phyloP scores from a whole-genome alignment of 495 filamentous ascomycete genomes.

The Xylaria telfairii region DNA sequence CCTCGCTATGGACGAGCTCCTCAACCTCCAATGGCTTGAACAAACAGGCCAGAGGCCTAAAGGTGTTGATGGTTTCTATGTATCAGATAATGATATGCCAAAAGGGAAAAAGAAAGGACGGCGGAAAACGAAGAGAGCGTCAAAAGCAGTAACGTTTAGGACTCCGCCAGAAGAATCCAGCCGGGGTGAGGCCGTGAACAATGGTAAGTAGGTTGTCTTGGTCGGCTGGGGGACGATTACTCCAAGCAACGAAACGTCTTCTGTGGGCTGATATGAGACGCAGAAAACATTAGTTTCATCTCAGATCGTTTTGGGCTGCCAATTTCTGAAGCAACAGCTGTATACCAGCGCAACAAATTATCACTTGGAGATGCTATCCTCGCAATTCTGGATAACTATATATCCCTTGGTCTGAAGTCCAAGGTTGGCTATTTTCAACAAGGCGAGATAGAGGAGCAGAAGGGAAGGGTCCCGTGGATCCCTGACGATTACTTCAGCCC shows the following conservation, averaged over 20 bases:
- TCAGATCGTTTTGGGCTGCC: conserved; percentile 30
- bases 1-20: conserved; percentile 79
- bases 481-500: conserved; percentile 31
- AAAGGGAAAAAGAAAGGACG: conserved; percentile 54
- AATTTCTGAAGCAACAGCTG: conserved; percentile 31
- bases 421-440: neutral
- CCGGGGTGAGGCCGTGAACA: conserved; percentile 21
- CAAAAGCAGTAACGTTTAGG: conserved; percentile 19
- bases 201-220: conserved; percentile 17
- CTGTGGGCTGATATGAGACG: conserved; percentile 18
- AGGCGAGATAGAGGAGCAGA: conserved; percentile 17
- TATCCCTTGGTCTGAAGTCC: conserved; percentile 20
- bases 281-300: conserved; percentile 35
- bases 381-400: conserved; percentile 35
- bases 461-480: conserved; percentile 29
- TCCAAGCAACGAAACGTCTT: neutral
- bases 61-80: conserved; percentile 80
- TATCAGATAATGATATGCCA: conserved; percentile 47
- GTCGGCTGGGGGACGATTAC: neutral
- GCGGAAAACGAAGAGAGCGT: conserved; percentile 30
- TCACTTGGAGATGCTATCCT: conserved; percentile 36
- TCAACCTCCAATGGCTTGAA: conserved; percentile 76
- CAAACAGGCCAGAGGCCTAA: conserved; percentile 64
- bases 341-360: conserved; percentile 30
- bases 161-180: conserved; percentile 17